phyloP scores from a whole-genome alignment of 768 basidiomycete species.

The Mycena alexandri region DNA sequence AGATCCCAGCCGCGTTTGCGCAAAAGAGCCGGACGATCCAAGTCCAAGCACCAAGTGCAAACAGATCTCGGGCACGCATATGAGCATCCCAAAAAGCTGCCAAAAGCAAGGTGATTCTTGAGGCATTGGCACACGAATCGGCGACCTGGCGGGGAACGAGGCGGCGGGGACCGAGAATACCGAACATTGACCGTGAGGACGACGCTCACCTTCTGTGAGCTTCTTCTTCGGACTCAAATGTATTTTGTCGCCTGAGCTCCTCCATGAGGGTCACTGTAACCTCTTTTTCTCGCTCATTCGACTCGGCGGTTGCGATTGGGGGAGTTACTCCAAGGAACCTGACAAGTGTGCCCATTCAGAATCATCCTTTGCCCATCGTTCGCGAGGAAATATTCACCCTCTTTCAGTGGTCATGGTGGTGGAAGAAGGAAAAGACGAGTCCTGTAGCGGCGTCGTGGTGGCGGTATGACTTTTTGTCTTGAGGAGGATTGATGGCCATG shows the following conservation, averaged over 20 bases:
- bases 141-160: conserved; percentile 22
- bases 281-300: conserved; percentile 83
- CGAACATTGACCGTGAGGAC: not conserved
- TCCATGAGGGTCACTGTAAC: conserved; percentile 90
- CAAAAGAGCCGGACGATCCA: conserved; percentile 13
- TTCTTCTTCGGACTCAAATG: conserved; percentile 92
- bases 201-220: conserved; percentile 83
- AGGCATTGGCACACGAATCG: conserved; percentile 17
- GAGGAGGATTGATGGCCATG: not conserved
- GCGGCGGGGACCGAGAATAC: conserved; percentile 18
- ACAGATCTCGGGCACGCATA: conserved; percentile 12
- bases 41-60: conserved; percentile 15
- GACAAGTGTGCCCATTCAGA: conserved; percentile 27
- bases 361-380: conserved; percentile 18
- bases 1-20: conserved; percentile 18
- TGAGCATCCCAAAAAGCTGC: conserved; percentile 14
- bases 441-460: conserved; percentile 13
- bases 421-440: conserved; percentile 15
- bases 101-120: conserved; percentile 21
- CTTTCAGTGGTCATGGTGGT: conserved; percentile 56
- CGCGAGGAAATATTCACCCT: conserved; percentile 36
- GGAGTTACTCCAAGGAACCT: conserved; percentile 88
- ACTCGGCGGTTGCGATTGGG: conserved; percentile 84
- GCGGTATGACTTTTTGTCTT: conserved; percentile 11
- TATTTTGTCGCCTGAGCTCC: conserved; percentile 86